phyloP scores from a whole-genome alignment of 1,284 basidiomycete species.

The Trametes pubescens region DNA sequence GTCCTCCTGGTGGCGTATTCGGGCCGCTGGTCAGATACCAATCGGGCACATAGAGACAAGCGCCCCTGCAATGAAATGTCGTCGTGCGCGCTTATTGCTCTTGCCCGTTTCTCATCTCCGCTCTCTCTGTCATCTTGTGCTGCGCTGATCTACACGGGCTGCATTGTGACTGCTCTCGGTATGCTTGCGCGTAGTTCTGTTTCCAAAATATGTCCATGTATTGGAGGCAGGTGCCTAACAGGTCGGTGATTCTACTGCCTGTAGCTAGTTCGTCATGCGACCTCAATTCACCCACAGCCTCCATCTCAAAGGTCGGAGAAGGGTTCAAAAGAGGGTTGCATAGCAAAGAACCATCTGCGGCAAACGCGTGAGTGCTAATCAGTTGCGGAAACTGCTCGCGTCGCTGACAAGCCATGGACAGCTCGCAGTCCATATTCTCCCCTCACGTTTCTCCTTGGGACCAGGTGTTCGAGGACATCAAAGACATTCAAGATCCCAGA shows the following conservation, averaged over 20 bases:
- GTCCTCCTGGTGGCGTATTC: too few relatives aligned
- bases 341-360: background rate
- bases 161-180: background rate
- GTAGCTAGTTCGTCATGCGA: background rate
- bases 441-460: slow-evolving; percentile 58
- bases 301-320: slow-evolving; percentile 12
- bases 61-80: background rate
- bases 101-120: background rate
- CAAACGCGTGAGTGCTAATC: slow-evolving; percentile 9
- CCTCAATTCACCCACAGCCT: slow-evolving; percentile 12
- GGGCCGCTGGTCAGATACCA: background rate
- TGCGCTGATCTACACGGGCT: background rate
- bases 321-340: background rate
- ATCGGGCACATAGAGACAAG: background rate
- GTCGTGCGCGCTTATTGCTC: background rate
- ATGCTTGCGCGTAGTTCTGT: slow-evolving; percentile 25
- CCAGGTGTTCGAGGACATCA: slow-evolving; percentile 57
- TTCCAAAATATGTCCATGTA: slow-evolving; percentile 25
- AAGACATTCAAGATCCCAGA: slow-evolving; percentile 36
- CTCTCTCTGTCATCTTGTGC: background rate
- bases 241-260: slow-evolving; percentile 8
- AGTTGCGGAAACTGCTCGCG: background rate
- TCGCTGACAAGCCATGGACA: background rate
- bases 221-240: slow-evolving; percentile 23
- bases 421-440: slow-evolving; percentile 39